These are phyloP conservation scores for Fusarium proliferatum DNA, from an alignment of 2,329 filamentous ascomycete species.

Conservation along the genomic window DNA sequence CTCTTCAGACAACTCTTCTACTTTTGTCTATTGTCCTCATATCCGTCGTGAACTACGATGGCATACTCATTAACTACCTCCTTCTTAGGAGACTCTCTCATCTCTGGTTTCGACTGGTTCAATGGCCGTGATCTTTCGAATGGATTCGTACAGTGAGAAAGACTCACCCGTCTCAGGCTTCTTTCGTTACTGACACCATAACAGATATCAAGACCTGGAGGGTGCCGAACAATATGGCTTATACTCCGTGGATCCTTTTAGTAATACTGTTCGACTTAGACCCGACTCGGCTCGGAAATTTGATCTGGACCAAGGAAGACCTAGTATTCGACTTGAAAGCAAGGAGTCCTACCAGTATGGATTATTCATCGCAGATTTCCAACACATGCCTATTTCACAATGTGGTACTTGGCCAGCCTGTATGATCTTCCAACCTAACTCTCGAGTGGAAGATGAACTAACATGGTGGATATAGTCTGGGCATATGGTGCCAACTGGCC, in stretches of 20 bases:
- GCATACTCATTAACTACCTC: conserved; percentile 57
- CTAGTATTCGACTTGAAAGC: conserved; percentile 75
- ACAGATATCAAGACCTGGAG: conserved; percentile 57
- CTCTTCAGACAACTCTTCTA: conserved; percentile 7
- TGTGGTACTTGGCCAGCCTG: conserved; percentile 82
- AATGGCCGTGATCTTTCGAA: conserved; percentile 69
- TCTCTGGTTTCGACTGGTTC: conserved; percentile 63
- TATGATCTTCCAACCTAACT: conserved; percentile 48
- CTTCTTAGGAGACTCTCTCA: conserved; percentile 57
- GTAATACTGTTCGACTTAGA: conserved; percentile 57
- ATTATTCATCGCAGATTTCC: conserved; percentile 77
- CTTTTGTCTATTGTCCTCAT: conserved; percentile 11
- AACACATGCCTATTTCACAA: conserved; percentile 76
- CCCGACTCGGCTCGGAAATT: conserved; percentile 57
- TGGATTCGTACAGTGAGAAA: conserved; percentile 73
- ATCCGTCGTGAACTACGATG: conserved; percentile 42
- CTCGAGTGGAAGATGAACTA: background rate
- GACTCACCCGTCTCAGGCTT: conserved; percentile 37
- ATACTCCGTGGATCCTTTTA: conserved; percentile 55
- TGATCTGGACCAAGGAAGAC: conserved; percentile 54
- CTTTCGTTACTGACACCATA: conserved; percentile 15
- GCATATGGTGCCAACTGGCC: conserved; percentile 70
- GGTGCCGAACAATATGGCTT: conserved; percentile 54
- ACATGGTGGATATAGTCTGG: conserved; percentile 56
- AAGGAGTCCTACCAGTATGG: conserved; percentile 72